Base-by-base conservation (phyloP, 2,329 filamentous ascomycete genomes). In the Talaromyces piceae region DNA sequence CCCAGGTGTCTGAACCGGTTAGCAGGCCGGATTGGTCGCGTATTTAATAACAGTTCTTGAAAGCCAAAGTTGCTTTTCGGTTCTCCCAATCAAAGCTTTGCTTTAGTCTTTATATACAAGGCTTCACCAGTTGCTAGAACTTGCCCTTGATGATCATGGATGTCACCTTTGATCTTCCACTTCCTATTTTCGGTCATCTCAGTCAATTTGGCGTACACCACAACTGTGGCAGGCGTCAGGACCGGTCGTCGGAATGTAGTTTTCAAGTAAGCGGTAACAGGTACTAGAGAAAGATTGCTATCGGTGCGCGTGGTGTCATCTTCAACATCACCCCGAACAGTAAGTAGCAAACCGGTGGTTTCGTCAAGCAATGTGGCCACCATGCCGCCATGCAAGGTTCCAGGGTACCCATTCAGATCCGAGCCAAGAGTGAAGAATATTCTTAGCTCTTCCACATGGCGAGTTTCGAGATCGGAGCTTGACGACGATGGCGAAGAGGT, bases 331-430 rank as follows among this genome's bases (percentile, higher is more conserved):
- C 31, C 43, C 37, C 57, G 12, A 31, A 41, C n/a, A 3, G 46
- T 50, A 25, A 61, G 26, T 3, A 59, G 47, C 1, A 59, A 30
- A 3, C 60, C 61, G 50, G 61, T 59, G 13, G 47, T 54, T 51
- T 62, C 61, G 44, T 65, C 63, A 12, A 65, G 47, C 5, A 65
- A 45, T 4, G 58, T 57, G 6, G 59, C 58, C 3, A 60, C 56
- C 23, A 63, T 58, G 8, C 63, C 63, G 31, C 63, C 63, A 43
- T 65, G 63, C 8, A 65, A 51, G 1, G 62, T 52, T 12, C 56
- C 54, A 1, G 61, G 59, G 27, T 61, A 59, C 16, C 61, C 61
- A 23, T 62, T 63, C 37, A 65, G 33, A 7, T 57, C 60, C 4
- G 46, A 46, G 13, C 63, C 63, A 30, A 65, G 58, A 23, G 57